Evolutionary conservation across 192 early-diverging fungal species (phyloP).

Genomic region (Backusella westeae): DNA sequence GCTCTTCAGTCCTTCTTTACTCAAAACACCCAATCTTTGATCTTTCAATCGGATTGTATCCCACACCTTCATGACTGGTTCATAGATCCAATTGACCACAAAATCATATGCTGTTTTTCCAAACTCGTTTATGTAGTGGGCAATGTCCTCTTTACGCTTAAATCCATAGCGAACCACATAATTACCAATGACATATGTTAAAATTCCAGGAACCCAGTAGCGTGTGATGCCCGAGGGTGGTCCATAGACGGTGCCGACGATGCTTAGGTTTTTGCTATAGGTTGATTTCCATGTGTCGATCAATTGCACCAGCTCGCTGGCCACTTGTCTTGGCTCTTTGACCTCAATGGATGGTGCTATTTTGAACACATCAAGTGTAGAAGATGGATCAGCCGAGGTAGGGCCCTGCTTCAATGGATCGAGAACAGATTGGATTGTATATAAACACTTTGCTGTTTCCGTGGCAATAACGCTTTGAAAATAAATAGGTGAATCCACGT

Average conservation of each 20-base stretch:
- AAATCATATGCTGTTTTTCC: slow-evolving; percentile 62
- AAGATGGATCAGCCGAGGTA: neutral
- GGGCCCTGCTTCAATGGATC: slow-evolving; percentile 16
- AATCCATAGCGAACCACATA: slow-evolving; percentile 43
- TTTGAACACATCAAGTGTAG: neutral
- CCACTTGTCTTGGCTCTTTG: neutral
- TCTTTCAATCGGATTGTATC: slow-evolving; percentile 82
- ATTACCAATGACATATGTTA: slow-evolving; percentile 42
- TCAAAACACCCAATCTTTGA: slow-evolving; percentile 69
- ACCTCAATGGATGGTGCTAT: neutral
- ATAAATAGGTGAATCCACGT: neutral
- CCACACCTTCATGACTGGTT: slow-evolving; percentile 69
- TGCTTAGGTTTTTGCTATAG: slow-evolving; percentile 35
- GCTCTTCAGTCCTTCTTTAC: slow-evolving; percentile 69
- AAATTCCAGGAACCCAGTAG: slow-evolving; percentile 66
- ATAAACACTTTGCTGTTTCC: slow-evolving; percentile 13
- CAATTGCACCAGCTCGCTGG: neutral
- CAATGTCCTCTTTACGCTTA: slow-evolving; percentile 52
- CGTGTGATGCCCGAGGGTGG: slow-evolving; percentile 55
- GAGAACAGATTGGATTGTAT: slow-evolving; percentile 22
- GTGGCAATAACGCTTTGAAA: neutral
- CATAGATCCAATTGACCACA: slow-evolving; percentile 73
- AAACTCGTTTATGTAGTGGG: slow-evolving; percentile 45
- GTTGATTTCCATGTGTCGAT: slow-evolving; percentile 31
- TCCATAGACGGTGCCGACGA: slow-evolving; percentile 44